Evolutionary conservation across 129 eudicot genomes (phyloP).

Genomic region (Tanacetum coccineum): DNA sequence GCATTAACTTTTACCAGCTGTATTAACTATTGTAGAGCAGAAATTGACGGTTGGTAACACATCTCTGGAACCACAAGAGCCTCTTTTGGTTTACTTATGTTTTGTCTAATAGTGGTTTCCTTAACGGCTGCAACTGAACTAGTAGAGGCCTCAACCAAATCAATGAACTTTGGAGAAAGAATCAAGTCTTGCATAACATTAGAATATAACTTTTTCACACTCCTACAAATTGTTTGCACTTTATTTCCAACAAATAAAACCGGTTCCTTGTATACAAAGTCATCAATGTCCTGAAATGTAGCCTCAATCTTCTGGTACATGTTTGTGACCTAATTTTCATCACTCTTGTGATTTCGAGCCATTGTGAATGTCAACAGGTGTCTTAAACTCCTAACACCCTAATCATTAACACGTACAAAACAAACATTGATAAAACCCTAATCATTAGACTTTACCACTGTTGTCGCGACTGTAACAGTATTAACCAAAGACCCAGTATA

Average conservation of each 20-base stretch:
- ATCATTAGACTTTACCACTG: no score
- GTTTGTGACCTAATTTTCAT: slow-evolving; percentile 45
- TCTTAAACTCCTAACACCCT: no score
- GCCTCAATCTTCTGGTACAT: slow-evolving; percentile 47
- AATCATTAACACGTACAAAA: no score
- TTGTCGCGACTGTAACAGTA: no score
- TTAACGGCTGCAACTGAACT: slow-evolving; percentile 18
- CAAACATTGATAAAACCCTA: no score
- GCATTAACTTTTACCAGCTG: no score
- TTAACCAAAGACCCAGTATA: no score
- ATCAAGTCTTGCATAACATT: no score
- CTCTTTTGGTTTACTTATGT: slow-evolving; percentile 16
- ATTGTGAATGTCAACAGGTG: slow-evolving; percentile 32
- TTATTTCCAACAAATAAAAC: not conserved
- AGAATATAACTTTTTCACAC: no score
- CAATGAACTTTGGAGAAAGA: not conserved
- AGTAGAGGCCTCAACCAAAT: slow-evolving; percentile 14
- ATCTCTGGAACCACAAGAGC: slow-evolving; percentile 17
- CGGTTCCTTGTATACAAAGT: slow-evolving; percentile 35
- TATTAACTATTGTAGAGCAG: no score
- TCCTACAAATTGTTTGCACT: not conserved
- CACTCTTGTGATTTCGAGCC: slow-evolving; percentile 29
- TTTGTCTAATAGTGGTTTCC: slow-evolving; percentile 18
- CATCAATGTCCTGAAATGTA: slow-evolving; percentile 52
- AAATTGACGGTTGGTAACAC: not conserved